A percentile compares a stretch with the other conserved stretches of the same genome.
Conservation (phyloP, 2,329 filamentous ascomycete species). For the Aspergillus persii region DNA sequence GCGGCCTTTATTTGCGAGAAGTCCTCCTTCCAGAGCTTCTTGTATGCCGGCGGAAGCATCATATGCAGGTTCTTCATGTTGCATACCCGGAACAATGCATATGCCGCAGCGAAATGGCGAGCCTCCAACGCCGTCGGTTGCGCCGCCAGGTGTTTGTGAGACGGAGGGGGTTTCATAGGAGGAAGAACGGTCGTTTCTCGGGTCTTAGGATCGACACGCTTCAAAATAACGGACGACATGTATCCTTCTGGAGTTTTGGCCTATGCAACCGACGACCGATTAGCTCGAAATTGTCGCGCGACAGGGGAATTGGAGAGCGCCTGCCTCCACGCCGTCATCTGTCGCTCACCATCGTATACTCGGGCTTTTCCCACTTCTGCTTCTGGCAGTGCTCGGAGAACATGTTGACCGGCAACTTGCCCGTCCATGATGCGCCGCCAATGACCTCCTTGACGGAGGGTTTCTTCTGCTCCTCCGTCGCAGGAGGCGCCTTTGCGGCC, state of each 20-base stretch:
- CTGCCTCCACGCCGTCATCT: background rate
- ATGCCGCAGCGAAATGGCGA: slow-evolving; percentile 88
- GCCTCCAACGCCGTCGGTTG: slow-evolving; percentile 84
- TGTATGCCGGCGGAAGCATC: slow-evolving; percentile 87
- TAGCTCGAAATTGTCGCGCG: slow-evolving; percentile 10
- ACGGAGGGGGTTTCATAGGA: slow-evolving; percentile 75
- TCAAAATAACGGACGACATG: slow-evolving; percentile 78
- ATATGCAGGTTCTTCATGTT: slow-evolving; percentile 96
- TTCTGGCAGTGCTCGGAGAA: slow-evolving; percentile 94
- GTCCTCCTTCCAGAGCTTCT: slow-evolving; percentile 82
- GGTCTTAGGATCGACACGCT: slow-evolving; percentile 73
- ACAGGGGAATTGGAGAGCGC: background rate
- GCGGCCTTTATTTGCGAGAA: slow-evolving; percentile 79
- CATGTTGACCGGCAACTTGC: slow-evolving; percentile 90
- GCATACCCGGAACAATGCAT: slow-evolving; percentile 84
- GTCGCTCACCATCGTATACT: slow-evolving; percentile 71
- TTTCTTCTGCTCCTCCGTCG: slow-evolving; percentile 52
- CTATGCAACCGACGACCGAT: slow-evolving; percentile 30
- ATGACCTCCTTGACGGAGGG: slow-evolving; percentile 73
- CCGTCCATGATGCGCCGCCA: slow-evolving; percentile 93
- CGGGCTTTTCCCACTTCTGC: slow-evolving; percentile 90
- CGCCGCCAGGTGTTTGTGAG: slow-evolving; percentile 71
- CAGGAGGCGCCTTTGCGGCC: slow-evolving; percentile 33
- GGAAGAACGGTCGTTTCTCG: slow-evolving; percentile 71
- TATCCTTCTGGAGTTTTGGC: slow-evolving; percentile 70